Evolutionary conservation across 2,329 filamentous ascomycete genomes (phyloP), one percentile per base, ranked within the genome.

Genomic region (Aspergillus thermomutatus): DNA sequence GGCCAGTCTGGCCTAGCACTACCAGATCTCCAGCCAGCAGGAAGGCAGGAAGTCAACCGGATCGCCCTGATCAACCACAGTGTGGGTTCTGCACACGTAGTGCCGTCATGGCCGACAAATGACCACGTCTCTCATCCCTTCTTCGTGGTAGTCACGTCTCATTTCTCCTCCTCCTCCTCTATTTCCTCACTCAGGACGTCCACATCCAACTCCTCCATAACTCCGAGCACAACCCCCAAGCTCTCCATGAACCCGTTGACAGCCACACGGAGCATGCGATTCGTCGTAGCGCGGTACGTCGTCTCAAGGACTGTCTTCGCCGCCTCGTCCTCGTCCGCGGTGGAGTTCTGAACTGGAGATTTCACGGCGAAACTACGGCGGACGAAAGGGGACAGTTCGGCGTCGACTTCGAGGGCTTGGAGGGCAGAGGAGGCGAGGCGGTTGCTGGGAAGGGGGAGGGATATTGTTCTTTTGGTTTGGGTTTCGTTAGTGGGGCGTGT

Each of bases 161-260:
- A 68, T 52, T 66, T 57, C 47, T 62, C 63, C 45, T 67, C 59
- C 45, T 57, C 61, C 10, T 63, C 56, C 43, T 57, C 17, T 7
- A n/a, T 37, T 59, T 66, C 65, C 56, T 65, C 61, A 34, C 82
- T 83, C 41, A 96, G 72, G 2, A 94, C 88, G 77, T 97, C 92
- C 26, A 87, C 84, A 74, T 97, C 93, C 66, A 97, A 76, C 72
- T 95, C 89, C 73, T 90, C 87, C 89, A 97, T 96, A 17, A 96
- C 89, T 54, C 92, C 90, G 45, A 97, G 74, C 1, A 97, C 88
- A 4, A 97, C 85, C 52, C 86, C 85, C 55, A 97, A 74, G 65
- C 89, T 95, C 68, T 97, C 93, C 82, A 97, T 92, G 75, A 97
- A 97, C 9, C 92, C 91, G 76, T 97, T 97, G 55, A 97, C 92